Percentiles rank a stretch among this genome's conserved stretches.
These are phyloP conservation scores for Xylariaceae sp. DNA, from an alignment of 2,329 filamentous ascomycete genomes.

Conservation along the genomic window DNA sequence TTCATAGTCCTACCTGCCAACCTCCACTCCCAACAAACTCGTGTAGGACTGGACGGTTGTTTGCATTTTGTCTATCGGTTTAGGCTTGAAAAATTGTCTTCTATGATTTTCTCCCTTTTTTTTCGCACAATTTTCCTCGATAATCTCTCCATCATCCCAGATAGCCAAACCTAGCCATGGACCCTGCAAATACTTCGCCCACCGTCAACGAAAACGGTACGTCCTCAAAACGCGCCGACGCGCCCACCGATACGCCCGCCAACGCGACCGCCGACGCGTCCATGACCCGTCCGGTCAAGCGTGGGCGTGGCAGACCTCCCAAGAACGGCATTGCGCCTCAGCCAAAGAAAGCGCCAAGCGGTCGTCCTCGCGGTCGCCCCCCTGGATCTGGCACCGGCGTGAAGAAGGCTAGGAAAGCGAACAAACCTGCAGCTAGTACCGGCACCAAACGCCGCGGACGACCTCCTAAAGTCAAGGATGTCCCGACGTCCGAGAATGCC, in stretches of 20 bases:
- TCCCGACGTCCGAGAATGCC: constrained; percentile 21
- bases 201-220: not conserved
- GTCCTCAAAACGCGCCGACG: constrained; percentile 8
- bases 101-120: not conserved
- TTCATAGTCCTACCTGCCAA: not conserved
- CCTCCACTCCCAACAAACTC: not conserved
- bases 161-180: constrained; percentile 14
- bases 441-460: constrained; percentile 30
- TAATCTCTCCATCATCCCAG: not conserved
- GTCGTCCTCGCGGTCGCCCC: constrained; percentile 45
- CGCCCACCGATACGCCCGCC: constrained; percentile 20
- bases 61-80: not conserved
- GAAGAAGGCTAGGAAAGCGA: constrained; percentile 24
- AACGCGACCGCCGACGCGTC: constrained; percentile 18
- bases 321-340: constrained; percentile 34
- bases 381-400: constrained; percentile 36
- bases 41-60: not conserved
- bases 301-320: constrained; percentile 36
- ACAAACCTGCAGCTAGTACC: constrained; percentile 16
- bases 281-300: constrained; percentile 29
- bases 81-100: not conserved
- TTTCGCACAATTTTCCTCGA: not conserved
- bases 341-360: constrained; percentile 35
- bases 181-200: constrained; percentile 1
- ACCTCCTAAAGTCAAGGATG: constrained; percentile 29